phyloP scores from a whole-genome alignment of 352 stramenopile species.

The Phytophthora ohioensis region DNA sequence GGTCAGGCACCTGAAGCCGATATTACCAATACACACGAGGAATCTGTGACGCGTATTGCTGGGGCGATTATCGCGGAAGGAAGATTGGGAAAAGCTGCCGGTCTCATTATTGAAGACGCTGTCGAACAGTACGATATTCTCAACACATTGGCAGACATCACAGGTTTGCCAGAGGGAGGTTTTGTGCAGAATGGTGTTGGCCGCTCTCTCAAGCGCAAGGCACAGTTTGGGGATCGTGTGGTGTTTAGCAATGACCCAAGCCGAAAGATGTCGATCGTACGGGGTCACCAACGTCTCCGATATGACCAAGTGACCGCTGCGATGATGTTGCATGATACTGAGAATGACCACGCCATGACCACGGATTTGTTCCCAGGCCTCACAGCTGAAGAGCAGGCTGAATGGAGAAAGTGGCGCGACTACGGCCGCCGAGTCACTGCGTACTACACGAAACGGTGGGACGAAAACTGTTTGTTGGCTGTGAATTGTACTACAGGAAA shows the following conservation, averaged over 20 bases:
- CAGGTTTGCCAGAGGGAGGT: conserved; percentile 50
- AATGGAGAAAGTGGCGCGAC: conserved; percentile 42
- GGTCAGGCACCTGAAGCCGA: conserved; percentile 59
- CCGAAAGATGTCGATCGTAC: conserved; percentile 53
- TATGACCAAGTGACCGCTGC: conserved; percentile 47
- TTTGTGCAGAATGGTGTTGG: conserved; percentile 64
- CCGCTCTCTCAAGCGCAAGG: conserved; percentile 58
- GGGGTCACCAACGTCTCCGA: conserved; percentile 53
- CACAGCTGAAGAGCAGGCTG: conserved; percentile 9
- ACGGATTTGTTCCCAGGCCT: conserved; percentile 48
- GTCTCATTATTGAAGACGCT: conserved; percentile 48
- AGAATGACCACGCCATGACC: conserved; percentile 42
- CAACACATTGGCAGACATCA: conserved; percentile 71
- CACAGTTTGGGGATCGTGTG: conserved; percentile 30
- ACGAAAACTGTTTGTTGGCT: conserved; percentile 32
- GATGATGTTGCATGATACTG: conserved; percentile 52
- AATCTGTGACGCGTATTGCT: conserved; percentile 49
- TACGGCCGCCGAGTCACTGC: conserved; percentile 37
- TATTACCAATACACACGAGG: conserved; percentile 51
- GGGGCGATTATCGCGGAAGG: conserved; percentile 58
- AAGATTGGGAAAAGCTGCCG: conserved; percentile 43
- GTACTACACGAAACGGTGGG: conserved; percentile 56
- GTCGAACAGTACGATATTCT: conserved; percentile 62
- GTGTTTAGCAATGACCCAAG: conserved; percentile 66
- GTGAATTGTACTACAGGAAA: conserved; percentile 13